Conservation (phyloP, 2,329 filamentous ascomycete species). For the Shiraia bambusicola region DNA sequence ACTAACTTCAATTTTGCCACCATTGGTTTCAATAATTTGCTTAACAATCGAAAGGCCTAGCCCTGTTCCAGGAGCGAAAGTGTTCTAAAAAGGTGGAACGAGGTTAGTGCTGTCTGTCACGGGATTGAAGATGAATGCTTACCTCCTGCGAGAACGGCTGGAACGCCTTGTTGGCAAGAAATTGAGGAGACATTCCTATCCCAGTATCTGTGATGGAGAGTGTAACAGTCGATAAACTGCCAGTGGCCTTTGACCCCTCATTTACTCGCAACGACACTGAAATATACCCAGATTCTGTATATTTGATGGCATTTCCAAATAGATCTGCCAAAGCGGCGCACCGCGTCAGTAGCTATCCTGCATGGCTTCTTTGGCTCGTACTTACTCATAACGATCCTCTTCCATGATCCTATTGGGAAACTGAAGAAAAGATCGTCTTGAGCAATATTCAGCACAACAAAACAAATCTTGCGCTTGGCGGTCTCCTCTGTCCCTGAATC, state of each 20-base stretch:
- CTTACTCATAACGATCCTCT: conserved; percentile 38
- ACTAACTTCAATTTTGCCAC: conserved; percentile 33
- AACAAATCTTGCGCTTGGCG: conserved; percentile 21
- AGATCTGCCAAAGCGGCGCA: conserved; percentile 15
- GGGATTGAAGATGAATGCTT: conserved; percentile 20
- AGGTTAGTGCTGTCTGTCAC: conserved; percentile 4
- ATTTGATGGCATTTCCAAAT: conserved; percentile 43
- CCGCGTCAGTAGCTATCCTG: background rate
- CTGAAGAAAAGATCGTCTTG: conserved; percentile 43
- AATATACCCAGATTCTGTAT: conserved; percentile 35
- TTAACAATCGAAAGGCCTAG: conserved; percentile 35
- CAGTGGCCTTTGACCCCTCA: conserved; percentile 1
- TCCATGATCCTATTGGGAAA: conserved; percentile 43
- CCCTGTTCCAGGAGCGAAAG: conserved; percentile 21
- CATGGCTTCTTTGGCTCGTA: background rate
- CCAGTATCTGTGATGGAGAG: conserved; percentile 44
- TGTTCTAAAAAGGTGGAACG: background rate
- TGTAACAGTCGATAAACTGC: conserved; percentile 15
- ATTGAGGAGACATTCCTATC: conserved; percentile 37
- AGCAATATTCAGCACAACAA: conserved; percentile 30
- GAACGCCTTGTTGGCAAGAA: conserved; percentile 35
- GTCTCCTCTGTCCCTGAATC: conserved; percentile 1
- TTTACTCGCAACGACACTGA: conserved; percentile 26
- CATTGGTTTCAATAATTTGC: conserved; percentile 30
- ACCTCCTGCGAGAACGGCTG: conserved; percentile 40